phyloP scores from a whole-genome alignment of 1,284 basidiomycete genomes.

The Apiotrichum gamsii region DNA sequence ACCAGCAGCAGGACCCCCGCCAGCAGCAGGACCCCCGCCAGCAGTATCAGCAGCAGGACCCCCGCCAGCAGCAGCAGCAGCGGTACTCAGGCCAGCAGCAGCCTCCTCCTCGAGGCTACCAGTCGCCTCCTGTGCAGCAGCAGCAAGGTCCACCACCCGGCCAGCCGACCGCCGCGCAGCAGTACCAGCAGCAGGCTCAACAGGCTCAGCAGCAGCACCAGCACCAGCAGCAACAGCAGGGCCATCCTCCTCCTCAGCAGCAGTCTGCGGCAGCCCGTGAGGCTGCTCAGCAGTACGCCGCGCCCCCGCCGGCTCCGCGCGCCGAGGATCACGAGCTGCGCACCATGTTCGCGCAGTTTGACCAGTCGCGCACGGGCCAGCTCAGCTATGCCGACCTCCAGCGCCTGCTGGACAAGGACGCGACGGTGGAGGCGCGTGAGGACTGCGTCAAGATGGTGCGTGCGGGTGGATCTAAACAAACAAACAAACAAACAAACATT shows the following conservation, averaged over 20 bases:
- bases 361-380: slow-evolving; percentile 39
- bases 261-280: no score
- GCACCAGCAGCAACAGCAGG: slow-evolving; percentile 4
- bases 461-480: background rate
- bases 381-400: slow-evolving; percentile 41
- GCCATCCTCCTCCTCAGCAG: slow-evolving; percentile 5
- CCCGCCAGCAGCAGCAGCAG: slow-evolving; percentile 16
- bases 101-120: no score
- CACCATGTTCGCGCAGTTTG: slow-evolving; percentile 41
- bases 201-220: slow-evolving; percentile 5
- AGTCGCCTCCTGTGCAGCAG: no score
- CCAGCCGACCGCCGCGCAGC: slow-evolving; percentile 1
- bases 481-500: background rate
- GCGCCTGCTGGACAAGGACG: slow-evolving; percentile 43
- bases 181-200: slow-evolving; percentile 10
- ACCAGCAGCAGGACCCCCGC: background rate
- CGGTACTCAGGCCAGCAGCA: slow-evolving; percentile 10
- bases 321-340: slow-evolving; percentile 30
- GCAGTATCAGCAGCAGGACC: slow-evolving; percentile 13
- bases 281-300: slow-evolving; percentile 13
- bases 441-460: slow-evolving; percentile 49
- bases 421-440: slow-evolving; percentile 45
- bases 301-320: slow-evolving; percentile 2
- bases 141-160: slow-evolving; percentile 1
- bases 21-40: slow-evolving; percentile 13